A percentile compares a stretch with the other conserved stretches of the same genome.
These are phyloP conservation scores for Forsythia viridissima DNA, from an alignment of 257 asterid genomes.

Conservation along the genomic window DNA sequence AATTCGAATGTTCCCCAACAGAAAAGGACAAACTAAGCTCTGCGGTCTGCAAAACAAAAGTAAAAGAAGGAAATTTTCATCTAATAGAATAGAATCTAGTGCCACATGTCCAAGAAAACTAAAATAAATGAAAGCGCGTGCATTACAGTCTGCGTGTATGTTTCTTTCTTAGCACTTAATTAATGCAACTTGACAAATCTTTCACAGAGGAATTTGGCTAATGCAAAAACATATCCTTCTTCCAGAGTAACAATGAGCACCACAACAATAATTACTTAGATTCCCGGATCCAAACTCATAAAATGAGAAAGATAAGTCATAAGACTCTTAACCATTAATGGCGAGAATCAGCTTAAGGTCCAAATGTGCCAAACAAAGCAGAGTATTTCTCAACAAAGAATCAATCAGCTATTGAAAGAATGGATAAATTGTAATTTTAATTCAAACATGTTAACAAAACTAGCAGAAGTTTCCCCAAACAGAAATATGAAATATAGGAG, in stretches of 20 bases:
- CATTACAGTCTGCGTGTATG: neutral
- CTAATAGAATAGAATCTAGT: neutral
- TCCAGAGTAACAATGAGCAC: neutral
- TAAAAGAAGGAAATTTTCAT: neutral
- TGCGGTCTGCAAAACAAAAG: neutral
- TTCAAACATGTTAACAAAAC: neutral
- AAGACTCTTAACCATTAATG: neutral
- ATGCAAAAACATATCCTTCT: neutral
- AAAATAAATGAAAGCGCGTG: neutral
- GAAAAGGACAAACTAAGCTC: conserved; percentile 10
- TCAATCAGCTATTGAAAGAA: neutral
- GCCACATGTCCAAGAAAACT: neutral
- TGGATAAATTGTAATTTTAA: neutral
- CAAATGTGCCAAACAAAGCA: neutral
- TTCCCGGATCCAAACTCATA: neutral
- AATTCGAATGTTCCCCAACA: conserved; percentile 16
- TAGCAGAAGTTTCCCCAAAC: neutral
- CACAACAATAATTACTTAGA: neutral
- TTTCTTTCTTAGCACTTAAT: neutral
- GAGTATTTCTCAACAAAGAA: neutral
- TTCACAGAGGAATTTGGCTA: neutral
- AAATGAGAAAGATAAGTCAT: neutral
- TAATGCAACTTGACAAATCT: neutral
- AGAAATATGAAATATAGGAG: neutral
- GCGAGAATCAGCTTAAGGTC: neutral